phyloP scores from a whole-genome alignment of 1,284 basidiomycete genomes.

The Ustilago crameri region DNA sequence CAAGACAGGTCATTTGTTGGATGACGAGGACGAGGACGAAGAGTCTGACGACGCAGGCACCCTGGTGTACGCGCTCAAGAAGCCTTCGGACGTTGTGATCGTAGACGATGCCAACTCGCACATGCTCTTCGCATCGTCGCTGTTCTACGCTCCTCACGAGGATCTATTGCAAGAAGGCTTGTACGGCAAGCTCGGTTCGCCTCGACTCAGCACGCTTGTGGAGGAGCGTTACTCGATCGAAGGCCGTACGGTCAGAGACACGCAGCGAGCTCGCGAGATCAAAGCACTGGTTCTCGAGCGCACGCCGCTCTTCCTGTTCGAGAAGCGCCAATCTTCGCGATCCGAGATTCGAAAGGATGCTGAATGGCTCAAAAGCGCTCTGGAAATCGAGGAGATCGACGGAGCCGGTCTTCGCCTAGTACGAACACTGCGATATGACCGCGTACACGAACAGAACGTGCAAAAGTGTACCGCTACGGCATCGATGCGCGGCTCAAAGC shows the following conservation, averaged over 20 bases:
- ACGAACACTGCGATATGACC: conserved; percentile 55
- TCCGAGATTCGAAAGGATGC: conserved; percentile 76
- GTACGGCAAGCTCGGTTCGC: conserved; percentile 72
- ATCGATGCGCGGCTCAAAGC: conserved; percentile 70
- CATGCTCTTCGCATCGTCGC: conserved; percentile 64
- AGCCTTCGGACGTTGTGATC: conserved; percentile 65
- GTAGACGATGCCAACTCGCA: conserved; percentile 67
- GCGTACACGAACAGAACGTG: conserved; percentile 50
- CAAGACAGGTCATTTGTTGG: conserved; percentile 33
- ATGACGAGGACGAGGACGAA: conserved; percentile 57
- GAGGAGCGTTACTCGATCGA: conserved; percentile 79
- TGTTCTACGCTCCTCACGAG: conserved; percentile 87
- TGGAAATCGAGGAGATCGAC: conserved; percentile 71
- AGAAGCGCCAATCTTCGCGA: conserved; percentile 76
- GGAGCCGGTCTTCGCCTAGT: conserved; percentile 59
- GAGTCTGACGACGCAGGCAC: conserved; percentile 62
- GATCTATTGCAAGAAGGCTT: conserved; percentile 76
- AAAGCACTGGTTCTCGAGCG: conserved; percentile 79
- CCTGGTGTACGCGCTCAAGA: conserved; percentile 63
- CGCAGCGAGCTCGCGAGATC: conserved; percentile 54
- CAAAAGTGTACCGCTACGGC: conserved; percentile 64
- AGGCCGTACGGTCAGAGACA: conserved; percentile 64
- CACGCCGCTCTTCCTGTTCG: conserved; percentile 89
- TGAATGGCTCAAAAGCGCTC: conserved; percentile 78
- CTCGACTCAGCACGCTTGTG: conserved; percentile 77